Percentiles rank a stretch among this genome's conserved stretches.
These are phyloP conservation scores for Nevesoporus exiguus DNA, from an alignment of 768 basidiomycete species.

Conservation along the genomic window DNA sequence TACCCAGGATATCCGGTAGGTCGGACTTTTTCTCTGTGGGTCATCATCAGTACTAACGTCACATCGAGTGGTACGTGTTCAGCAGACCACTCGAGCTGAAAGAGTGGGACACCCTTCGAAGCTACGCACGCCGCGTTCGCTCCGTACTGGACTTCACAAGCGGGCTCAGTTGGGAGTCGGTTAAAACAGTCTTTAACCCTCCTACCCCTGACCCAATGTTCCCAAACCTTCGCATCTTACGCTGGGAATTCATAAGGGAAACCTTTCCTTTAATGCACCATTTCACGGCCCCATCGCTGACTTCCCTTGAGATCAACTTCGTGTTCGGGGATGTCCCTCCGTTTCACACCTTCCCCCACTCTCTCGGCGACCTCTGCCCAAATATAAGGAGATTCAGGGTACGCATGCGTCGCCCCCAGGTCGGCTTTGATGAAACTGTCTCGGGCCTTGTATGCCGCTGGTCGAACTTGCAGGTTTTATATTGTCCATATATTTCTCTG, in stretches of 20 bases:
- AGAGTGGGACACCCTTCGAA: slow-evolving; percentile 4
- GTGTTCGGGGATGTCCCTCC: slow-evolving; percentile 2
- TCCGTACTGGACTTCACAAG: neutral
- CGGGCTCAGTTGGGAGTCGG: slow-evolving; percentile 4
- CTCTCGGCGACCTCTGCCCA: slow-evolving; percentile 2
- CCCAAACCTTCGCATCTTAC: slow-evolving; percentile 1
- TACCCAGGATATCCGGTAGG: slow-evolving; percentile 4
- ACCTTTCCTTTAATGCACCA: slow-evolving; percentile 7
- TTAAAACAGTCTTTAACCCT: slow-evolving; percentile 4
- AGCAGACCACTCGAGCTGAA: neutral
- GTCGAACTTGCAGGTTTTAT: neutral
- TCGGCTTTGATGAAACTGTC: neutral
- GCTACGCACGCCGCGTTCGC: slow-evolving; percentile 2
- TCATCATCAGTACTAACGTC: neutral
- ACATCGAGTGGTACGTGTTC: slow-evolving; percentile 1
- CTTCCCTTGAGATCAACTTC: slow-evolving; percentile 3
- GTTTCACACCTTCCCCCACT: neutral
- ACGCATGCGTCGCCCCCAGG: slow-evolving; percentile 4
- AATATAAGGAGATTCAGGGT: neutral
- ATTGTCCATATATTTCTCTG: neutral
- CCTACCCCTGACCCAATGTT: slow-evolving; percentile 2
- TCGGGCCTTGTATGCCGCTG: neutral
- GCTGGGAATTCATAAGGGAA: slow-evolving; percentile 8
- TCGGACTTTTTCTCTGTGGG: neutral
- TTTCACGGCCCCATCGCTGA: slow-evolving; percentile 1